Percentiles rank a stretch among this genome's conserved stretches.
These are phyloP conservation scores for Sporothrix phasma DNA, from an alignment of 2,329 filamentous ascomycete genomes.

Conservation along the genomic window DNA sequence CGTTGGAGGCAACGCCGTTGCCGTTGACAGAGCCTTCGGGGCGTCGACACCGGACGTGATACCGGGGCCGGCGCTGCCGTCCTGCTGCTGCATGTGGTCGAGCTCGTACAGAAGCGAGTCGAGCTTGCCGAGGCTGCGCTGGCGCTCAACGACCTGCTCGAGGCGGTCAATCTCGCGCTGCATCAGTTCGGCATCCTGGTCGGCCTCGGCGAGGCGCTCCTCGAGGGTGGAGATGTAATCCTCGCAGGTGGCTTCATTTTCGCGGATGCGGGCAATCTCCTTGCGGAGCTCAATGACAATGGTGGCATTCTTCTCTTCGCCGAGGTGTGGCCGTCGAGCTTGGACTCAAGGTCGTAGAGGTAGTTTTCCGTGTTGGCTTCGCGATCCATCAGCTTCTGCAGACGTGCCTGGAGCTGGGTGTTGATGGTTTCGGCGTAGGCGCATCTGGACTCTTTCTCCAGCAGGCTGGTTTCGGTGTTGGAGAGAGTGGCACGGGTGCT, in stretches of 20 bases:
- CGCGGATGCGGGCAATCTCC: conserved; percentile 76
- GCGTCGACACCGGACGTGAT: background rate
- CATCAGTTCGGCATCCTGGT: conserved; percentile 94
- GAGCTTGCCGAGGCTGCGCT: conserved; percentile 87
- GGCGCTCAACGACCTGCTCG: conserved; percentile 90
- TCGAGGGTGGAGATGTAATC: conserved; percentile 97
- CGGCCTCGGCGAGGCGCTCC: conserved; percentile 86
- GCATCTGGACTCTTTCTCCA: conserved; percentile 90
- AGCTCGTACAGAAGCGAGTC: conserved; percentile 88
- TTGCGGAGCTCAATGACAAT: conserved; percentile 82
- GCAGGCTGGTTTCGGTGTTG: conserved; percentile 70
- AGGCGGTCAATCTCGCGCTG: conserved; percentile 89
- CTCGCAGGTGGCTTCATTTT: conserved; percentile 83
- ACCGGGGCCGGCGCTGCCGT: background rate
- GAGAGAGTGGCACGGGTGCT: conserved; percentile 78
- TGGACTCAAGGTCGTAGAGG: conserved; percentile 80
- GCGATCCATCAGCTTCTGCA: conserved; percentile 89
- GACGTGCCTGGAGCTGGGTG: conserved; percentile 71
- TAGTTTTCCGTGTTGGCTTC: conserved; percentile 89
- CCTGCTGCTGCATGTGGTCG: conserved; percentile 61
- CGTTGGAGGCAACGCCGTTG: conserved; percentile 25
- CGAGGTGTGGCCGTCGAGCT: conserved; percentile 79
- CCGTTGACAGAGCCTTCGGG: background rate
- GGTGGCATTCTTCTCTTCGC: conserved; percentile 83
- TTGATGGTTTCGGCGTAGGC: conserved; percentile 91